A percentile compares a stretch with the other conserved stretches of the same genome.
These are phyloP conservation scores for Arabis alpina DNA, from an alignment of 345 rosid species.

Conservation along the genomic window DNA sequence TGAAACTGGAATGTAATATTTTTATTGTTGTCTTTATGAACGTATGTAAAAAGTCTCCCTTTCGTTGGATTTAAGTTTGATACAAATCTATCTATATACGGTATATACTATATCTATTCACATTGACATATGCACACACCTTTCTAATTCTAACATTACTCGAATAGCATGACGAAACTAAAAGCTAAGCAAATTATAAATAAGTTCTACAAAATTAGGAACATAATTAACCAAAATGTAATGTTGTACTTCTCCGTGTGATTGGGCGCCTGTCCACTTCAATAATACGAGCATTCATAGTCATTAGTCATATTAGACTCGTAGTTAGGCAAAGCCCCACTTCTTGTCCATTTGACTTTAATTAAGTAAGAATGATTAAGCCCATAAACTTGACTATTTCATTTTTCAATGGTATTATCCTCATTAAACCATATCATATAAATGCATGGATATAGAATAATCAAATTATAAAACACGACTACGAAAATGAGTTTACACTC, in stretches of 20 bases:
- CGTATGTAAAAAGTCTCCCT: slow-evolving; percentile 20
- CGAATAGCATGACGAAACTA: neutral
- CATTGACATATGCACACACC: neutral
- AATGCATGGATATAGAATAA: slow-evolving; percentile 3
- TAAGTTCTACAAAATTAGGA: neutral
- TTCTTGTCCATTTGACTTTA: slow-evolving; percentile 29
- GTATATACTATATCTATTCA: neutral
- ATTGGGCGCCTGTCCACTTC: neutral
- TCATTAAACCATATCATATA: neutral
- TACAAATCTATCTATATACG: slow-evolving; percentile 14
- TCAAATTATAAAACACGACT: neutral
- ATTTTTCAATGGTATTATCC: neutral
- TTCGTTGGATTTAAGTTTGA: slow-evolving; percentile 25
- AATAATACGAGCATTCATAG: neutral
- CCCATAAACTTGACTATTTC: slow-evolving; percentile 27
- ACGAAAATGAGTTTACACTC: neutral
- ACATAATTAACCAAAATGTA: neutral
- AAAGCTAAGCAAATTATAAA: neutral
- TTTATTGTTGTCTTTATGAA: slow-evolving; percentile 15
- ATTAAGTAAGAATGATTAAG: slow-evolving; percentile 26
- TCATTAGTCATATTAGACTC: neutral
- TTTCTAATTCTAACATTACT: neutral
- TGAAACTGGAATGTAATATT: neutral
- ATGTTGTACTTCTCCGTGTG: neutral
- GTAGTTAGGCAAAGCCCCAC: slow-evolving; percentile 33